Percentiles rank a stretch among this genome's conserved stretches.
Conservation (phyloP, 148 eudicot genomes). For the Dianthus caryophyllus region DNA sequence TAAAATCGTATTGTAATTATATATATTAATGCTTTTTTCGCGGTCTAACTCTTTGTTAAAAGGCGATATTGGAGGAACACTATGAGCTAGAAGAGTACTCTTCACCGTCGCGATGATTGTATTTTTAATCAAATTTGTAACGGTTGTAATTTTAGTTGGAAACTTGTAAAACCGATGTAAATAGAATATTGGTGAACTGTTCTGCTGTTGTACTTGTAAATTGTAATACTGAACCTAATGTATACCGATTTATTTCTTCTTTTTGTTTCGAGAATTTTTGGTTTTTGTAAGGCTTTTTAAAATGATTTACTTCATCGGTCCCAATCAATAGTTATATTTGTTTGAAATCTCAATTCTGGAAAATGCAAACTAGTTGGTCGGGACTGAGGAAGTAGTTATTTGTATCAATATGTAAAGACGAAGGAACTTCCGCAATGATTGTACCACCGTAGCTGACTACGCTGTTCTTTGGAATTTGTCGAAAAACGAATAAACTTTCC, state of each 20-base stretch:
- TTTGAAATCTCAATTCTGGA: no score
- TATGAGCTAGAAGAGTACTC: no score
- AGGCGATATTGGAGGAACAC: no score
- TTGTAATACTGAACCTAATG: background rate
- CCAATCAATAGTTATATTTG: no score
- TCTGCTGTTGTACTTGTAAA: slow-evolving; percentile 1
- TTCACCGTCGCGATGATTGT: no score
- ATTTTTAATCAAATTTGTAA: slow-evolving; percentile 1
- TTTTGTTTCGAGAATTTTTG: background rate
- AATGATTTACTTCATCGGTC: no score
- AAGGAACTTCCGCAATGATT: slow-evolving; percentile 14
- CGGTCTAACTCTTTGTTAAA: no score
- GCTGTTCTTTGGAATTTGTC: slow-evolving; percentile 10
- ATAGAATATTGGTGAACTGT: background rate
- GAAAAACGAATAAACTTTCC: slow-evolving; percentile 17
- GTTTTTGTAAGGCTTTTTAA: slow-evolving; percentile 1
- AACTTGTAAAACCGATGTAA: slow-evolving; percentile 13
- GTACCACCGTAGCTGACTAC: slow-evolving; percentile 2
- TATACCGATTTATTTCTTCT: slow-evolving; percentile 1
- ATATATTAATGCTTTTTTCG: no score
- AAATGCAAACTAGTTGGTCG: no score
- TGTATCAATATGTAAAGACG: slow-evolving; percentile 5
- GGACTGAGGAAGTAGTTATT: no score
- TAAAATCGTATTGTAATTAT: no score
- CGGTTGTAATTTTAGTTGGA: slow-evolving; percentile 10